Conservation (phyloP, 148 eudicot genomes). For the Suaeda aralocaspica region DNA sequence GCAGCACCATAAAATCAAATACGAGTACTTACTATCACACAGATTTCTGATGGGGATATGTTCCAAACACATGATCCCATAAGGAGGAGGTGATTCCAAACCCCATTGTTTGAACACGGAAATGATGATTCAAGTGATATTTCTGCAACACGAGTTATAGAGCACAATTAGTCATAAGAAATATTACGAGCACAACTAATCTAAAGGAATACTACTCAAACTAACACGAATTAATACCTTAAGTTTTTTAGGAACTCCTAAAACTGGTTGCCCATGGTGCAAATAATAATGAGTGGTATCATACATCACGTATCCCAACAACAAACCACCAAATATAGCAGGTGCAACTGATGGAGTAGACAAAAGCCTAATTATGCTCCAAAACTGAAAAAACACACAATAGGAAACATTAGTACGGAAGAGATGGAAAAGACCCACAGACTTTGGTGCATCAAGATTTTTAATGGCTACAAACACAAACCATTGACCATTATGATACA, state of each 20-base stretch:
- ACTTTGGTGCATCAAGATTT: too few relatives aligned
- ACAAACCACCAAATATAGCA: slow-evolving; percentile 62
- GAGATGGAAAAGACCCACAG: not conserved
- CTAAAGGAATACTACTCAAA: too few relatives aligned
- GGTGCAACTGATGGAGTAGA: slow-evolving; percentile 56
- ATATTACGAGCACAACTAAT: too few relatives aligned
- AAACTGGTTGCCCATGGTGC: slow-evolving; percentile 70
- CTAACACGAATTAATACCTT: slow-evolving; percentile 43
- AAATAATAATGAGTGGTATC: slow-evolving; percentile 78
- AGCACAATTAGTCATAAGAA: not conserved
- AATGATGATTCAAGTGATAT: slow-evolving; percentile 87
- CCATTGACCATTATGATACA: too few relatives aligned
- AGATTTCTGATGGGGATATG: slow-evolving; percentile 55
- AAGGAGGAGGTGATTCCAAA: slow-evolving; percentile 76
- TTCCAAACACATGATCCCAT: slow-evolving; percentile 79
- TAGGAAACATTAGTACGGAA: not conserved
- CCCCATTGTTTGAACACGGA: slow-evolving; percentile 61
- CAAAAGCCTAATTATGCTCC: slow-evolving; percentile 46
- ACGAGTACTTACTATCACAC: not conserved
- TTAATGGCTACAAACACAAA: too few relatives aligned
- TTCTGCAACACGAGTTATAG: slow-evolving; percentile 39
- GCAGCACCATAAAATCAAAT: not conserved
- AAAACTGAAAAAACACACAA: slow-evolving; percentile 43
- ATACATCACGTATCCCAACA: slow-evolving; percentile 71
- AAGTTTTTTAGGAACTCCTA: slow-evolving; percentile 42